These are phyloP conservation scores for Puccinia coronata DNA, from an alignment of 1,284 basidiomycete genomes.

Conservation along the genomic window DNA sequence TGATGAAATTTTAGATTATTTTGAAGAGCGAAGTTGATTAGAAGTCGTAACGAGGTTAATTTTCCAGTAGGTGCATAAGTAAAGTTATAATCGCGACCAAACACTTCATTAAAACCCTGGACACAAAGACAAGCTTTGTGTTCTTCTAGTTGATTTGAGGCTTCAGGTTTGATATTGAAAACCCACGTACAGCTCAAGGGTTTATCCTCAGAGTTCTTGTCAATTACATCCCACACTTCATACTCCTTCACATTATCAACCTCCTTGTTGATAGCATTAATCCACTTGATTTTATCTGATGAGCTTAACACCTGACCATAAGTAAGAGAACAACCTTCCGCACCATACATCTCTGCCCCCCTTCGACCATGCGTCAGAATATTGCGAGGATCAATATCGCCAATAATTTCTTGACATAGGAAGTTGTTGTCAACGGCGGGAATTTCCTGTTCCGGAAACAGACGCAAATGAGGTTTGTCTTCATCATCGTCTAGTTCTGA, in stretches of 20 bases:
- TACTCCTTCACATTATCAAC: neutral
- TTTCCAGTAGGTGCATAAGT: too few species aligned
- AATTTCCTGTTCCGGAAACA: too few species aligned
- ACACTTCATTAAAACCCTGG: too few species aligned
- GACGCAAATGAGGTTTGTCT: neutral
- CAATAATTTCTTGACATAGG: neutral
- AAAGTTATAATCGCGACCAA: too few species aligned
- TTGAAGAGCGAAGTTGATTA: neutral
- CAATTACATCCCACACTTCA: neutral
- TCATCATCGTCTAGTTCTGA: neutral
- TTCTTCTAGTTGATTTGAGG: too few species aligned
- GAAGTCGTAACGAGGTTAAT: neutral
- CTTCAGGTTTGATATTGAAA: neutral
- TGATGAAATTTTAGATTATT: neutral
- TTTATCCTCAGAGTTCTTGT: too few species aligned
- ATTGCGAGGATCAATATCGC: neutral
- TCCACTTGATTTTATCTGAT: neutral
- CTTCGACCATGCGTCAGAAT: neutral
- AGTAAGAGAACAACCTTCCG: too few species aligned
- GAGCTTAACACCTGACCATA: too few species aligned
- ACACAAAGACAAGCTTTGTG: too few species aligned
- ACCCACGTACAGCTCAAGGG: conserved; percentile 6
- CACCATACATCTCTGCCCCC: too few species aligned
- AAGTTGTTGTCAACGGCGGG: too few species aligned
- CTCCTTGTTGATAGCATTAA: too few species aligned